Evolutionary conservation across 192 early-diverging fungal genomes (phyloP).

Genomic region (Coemansia guatemalensis): DNA sequence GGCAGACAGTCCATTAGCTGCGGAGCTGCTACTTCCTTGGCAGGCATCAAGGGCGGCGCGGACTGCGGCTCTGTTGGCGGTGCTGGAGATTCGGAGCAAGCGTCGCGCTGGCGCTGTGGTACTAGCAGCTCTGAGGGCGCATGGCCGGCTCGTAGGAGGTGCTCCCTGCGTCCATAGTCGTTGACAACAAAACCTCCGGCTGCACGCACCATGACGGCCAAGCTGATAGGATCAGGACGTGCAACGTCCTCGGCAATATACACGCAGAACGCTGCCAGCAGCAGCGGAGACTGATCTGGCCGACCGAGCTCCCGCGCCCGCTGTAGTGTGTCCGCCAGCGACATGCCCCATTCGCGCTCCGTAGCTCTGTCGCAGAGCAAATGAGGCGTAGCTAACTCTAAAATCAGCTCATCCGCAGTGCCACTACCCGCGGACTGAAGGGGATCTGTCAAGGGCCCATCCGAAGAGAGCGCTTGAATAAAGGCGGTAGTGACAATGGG

Average conservation of each 20-base stretch:
- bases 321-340: constrained; percentile 15
- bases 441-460: background rate
- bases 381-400: background rate
- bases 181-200: constrained; percentile 41
- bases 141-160: constrained; percentile 7
- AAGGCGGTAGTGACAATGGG: constrained; percentile 26
- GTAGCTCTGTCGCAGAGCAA: constrained; percentile 22
- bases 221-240: constrained; percentile 13
- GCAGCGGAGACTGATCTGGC: background rate
- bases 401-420: background rate
- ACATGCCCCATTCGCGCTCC: constrained; percentile 35
- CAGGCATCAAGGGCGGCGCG: background rate
- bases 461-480: background rate
- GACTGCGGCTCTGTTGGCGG: background rate
- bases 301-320: constrained; percentile 6
- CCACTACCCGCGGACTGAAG: background rate
- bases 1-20: background rate
- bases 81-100: constrained; percentile 2
- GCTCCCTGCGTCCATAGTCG: constrained; percentile 22
- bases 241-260: constrained; percentile 12
- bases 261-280: constrained; percentile 25
- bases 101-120: background rate
- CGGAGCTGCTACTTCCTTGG: background rate
- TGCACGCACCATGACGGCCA: constrained; percentile 22
- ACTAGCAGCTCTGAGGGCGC: background rate